Evolutionary conservation across 2,329 filamentous ascomycete species (phyloP), one percentile per base, ranked within the genome.

Genomic region (Pseudopyricularia javanii): DNA sequence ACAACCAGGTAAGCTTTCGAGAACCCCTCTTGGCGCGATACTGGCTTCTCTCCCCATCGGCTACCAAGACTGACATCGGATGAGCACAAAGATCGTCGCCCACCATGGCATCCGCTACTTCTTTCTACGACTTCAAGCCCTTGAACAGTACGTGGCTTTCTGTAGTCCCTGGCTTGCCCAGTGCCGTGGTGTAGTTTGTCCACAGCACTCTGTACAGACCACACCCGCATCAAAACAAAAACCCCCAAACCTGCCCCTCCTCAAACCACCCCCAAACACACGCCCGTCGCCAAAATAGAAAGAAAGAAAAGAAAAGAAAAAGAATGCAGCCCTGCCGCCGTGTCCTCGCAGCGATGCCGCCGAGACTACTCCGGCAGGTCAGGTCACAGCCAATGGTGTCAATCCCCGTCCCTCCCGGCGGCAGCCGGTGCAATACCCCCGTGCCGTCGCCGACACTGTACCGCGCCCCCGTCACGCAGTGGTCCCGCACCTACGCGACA

Each of bases 111-210:
- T 83, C 83, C 53, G 83, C 82, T 60, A 83, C 83, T 20, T 74
- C 67, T 53, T 88, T 95, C 68, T 93, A 85, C 76, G 85, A 91
- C 67, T 94, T 94, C 71, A 88, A 84, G 73, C 83, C 87, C 59
- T 79, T 86, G 60, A 83, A 91, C 70, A 90, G 86, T 89, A 74
- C 57, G 83, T 78, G 49, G 12, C 22, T 35, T 12, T 20, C 6
- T 49, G 20, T 30, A 40, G 28, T 30, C 9, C 37, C 15, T 28
- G 43, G n/a, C 30, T 34, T 47, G 43, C 37, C 4, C 28, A 22
- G 24, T 45, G 40, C 28, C 28, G 9, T 30, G 28, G 28, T 30
- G 4, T 30, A 30, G 28, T 30, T 9, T 30, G 9, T 9, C 9
- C 28, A 9, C 28, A 9, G 28, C 28, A 30, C 9, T 30, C 9